phyloP scores from a whole-genome alignment of 495 filamentous ascomycete genomes.

The Penicillium soppii region DNA sequence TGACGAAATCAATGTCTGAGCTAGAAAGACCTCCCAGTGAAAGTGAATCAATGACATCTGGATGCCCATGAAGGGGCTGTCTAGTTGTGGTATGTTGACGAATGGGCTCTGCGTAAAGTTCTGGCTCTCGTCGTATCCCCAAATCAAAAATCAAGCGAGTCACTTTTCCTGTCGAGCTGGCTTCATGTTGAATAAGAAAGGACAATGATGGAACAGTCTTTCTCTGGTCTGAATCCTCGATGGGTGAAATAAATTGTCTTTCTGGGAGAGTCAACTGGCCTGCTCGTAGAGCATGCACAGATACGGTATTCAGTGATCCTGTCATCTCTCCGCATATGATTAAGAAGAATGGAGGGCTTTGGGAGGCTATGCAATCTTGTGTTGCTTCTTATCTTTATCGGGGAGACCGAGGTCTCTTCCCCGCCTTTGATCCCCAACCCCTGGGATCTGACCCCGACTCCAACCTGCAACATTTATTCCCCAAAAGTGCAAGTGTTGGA shows the following conservation, averaged over 20 bases:
- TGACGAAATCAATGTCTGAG: constrained; percentile 38
- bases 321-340: too few species aligned
- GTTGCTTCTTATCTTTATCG: too few species aligned
- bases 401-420: too few species aligned
- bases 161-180: constrained; percentile 10
- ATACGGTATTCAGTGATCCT: too few species aligned
- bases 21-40: constrained; percentile 25
- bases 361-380: too few species aligned
- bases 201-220: constrained; percentile 27
- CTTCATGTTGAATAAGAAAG: constrained; percentile 39
- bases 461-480: too few species aligned
- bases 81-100: constrained; percentile 32
- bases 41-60: constrained; percentile 21
- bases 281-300: not conserved
- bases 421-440: too few species aligned
- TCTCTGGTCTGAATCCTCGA: constrained; percentile 9
- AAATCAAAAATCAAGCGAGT: constrained; percentile 39
- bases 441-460: too few species aligned
- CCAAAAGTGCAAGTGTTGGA: too few species aligned
- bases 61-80: constrained; percentile 32
- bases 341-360: too few species aligned
- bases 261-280: constrained; percentile 41
- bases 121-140: constrained; percentile 30
- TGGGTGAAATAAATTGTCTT: constrained; percentile 36
- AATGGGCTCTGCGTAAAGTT: constrained; percentile 31